Percentiles rank a stretch among this genome's conserved stretches.
phyloP scores from a whole-genome alignment of 371 early-diverging fungal genomes.

The Saksenaea vasiformis region DNA sequence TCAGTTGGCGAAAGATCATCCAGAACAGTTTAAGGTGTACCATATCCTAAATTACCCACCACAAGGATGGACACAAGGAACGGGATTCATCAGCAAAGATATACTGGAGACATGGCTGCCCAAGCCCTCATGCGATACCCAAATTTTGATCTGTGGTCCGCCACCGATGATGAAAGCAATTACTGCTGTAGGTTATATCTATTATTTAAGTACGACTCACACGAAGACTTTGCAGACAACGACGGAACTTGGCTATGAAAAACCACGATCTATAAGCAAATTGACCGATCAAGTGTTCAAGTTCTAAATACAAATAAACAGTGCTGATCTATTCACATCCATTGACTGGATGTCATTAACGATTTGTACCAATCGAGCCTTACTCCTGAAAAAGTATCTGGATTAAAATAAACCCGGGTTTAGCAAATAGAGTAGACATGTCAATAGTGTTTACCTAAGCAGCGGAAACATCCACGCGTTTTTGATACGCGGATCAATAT shows the following conservation, averaged over 20 bases:
- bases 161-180: slow-evolving; percentile 85
- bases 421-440: too few relatives aligned
- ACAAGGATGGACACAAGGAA: slow-evolving; percentile 71
- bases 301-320: slow-evolving; percentile 53
- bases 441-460: too few relatives aligned
- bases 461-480: too few relatives aligned
- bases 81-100: slow-evolving; percentile 76
- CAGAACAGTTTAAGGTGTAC: slow-evolving; percentile 72
- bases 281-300: slow-evolving; percentile 79
- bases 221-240: slow-evolving; percentile 22
- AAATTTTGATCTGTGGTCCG: slow-evolving; percentile 87
- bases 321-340: neutral
- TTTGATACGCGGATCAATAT: too few relatives aligned
- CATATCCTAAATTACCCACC: slow-evolving; percentile 79
- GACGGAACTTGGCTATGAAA: slow-evolving; percentile 60
- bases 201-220: neutral
- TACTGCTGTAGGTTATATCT: slow-evolving; percentile 24
- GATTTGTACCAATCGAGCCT: too few relatives aligned
- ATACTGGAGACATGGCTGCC: slow-evolving; percentile 70
- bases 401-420: too few relatives aligned
- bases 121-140: slow-evolving; percentile 64
- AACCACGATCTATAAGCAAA: slow-evolving; percentile 71
- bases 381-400: too few relatives aligned
- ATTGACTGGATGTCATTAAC: neutral
- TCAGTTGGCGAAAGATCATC: slow-evolving; percentile 61